Evolutionary conservation across 2,329 filamentous ascomycete species (phyloP).

Genomic region (Aspergillus viridinutans): DNA sequence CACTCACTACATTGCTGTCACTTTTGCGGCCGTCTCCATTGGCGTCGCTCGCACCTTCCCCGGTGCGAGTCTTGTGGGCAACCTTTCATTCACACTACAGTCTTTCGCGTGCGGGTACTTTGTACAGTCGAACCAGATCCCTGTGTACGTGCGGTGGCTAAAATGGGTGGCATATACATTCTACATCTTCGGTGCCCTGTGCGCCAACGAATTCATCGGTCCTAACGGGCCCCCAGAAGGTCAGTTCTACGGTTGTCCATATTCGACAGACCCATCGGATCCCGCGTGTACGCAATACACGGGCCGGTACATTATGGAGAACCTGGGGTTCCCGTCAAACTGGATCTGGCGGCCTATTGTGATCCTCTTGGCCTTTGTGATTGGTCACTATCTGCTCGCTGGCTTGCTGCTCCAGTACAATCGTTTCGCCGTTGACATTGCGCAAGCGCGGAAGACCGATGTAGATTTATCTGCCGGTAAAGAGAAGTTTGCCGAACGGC

Average conservation of each 20-base stretch:
- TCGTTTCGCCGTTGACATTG: conserved; percentile 66
- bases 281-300: conserved; percentile 66
- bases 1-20: conserved; percentile 70
- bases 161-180: conserved; percentile 48
- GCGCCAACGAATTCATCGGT: conserved; percentile 64
- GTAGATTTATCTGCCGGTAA: conserved; percentile 65
- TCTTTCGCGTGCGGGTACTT: conserved; percentile 74
- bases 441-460: conserved; percentile 55
- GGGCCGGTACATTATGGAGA: conserved; percentile 64
- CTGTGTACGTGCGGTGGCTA: conserved; percentile 73
- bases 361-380: conserved; percentile 56
- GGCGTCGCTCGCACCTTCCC: conserved; percentile 64
- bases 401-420: conserved; percentile 60
- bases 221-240: conserved; percentile 41
- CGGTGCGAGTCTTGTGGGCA: conserved; percentile 66
- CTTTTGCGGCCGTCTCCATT: conserved; percentile 65
- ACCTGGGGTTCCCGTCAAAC: conserved; percentile 61
- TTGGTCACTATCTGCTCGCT: conserved; percentile 60
- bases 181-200: conserved; percentile 68
- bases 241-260: conserved; percentile 69
- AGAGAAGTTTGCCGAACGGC: conserved; percentile 59
- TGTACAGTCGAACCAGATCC: conserved; percentile 67
- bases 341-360: conserved; percentile 67
- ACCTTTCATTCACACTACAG: conserved; percentile 68
- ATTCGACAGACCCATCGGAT: conserved; percentile 56